Evolutionary conservation across 805 yeast genomes (phyloP).

Genomic region (Jamesozyma piceae): DNA sequence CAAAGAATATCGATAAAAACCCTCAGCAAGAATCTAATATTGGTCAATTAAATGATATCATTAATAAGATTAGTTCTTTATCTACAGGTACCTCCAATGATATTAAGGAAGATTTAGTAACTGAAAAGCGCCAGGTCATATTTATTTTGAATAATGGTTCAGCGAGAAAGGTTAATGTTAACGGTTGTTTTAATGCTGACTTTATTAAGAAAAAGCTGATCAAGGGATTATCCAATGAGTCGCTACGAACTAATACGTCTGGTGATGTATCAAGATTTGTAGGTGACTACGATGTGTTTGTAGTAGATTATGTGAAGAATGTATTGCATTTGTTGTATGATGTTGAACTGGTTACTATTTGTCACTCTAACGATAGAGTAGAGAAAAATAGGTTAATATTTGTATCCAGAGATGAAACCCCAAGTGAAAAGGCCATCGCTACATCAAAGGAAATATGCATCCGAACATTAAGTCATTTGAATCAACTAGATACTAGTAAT

Average conservation of each 20-base stretch:
- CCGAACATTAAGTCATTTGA: constrained; percentile 9
- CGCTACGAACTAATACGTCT: constrained; percentile 10
- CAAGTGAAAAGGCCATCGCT: constrained; percentile 50
- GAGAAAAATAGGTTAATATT: constrained; percentile 64
- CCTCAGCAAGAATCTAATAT: constrained; percentile 6
- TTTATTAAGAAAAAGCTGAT: constrained; percentile 64
- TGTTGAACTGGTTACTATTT: constrained; percentile 71
- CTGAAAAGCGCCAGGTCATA: constrained; percentile 41
- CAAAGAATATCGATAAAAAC: constrained; percentile 34
- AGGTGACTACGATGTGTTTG: constrained; percentile 48
- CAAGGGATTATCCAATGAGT: constrained; percentile 37
- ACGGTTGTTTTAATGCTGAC: constrained; percentile 73
- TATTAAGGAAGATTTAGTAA: constrained; percentile 23
- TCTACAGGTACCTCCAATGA: constrained; percentile 3
- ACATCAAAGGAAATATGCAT: constrained; percentile 41
- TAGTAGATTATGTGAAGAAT: constrained; percentile 37
- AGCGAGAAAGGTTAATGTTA: constrained; percentile 55
- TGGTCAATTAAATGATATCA: constrained; percentile 15
- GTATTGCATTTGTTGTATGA: constrained; percentile 49
- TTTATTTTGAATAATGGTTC: constrained; percentile 72
- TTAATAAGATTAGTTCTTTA: constrained; percentile 18
- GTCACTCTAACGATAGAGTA: constrained; percentile 62
- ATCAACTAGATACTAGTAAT: neutral
- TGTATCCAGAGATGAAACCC: constrained; percentile 54
- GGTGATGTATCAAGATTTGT: constrained; percentile 24